Conservation (phyloP, 495 filamentous ascomycete species). For the Halenospora varia region DNA sequence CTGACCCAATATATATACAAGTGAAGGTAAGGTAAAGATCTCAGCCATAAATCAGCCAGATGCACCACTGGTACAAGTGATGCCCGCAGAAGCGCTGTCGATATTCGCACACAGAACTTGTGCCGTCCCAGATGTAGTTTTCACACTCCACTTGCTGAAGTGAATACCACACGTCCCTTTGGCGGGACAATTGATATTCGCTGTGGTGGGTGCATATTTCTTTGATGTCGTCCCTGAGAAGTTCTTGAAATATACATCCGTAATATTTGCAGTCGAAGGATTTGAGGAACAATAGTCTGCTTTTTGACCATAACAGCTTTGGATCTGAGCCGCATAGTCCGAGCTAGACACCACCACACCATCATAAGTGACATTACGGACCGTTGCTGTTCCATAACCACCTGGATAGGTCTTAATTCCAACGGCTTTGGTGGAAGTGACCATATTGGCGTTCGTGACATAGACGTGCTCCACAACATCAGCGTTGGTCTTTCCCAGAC, state of each 20-base stretch:
- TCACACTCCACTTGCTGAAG: slow-evolving; percentile 31
- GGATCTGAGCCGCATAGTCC: slow-evolving; percentile 45
- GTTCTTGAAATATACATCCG: slow-evolving; percentile 31
- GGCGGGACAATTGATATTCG: slow-evolving; percentile 37
- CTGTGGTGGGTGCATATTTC: slow-evolving; percentile 35
- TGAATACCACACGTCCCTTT: slow-evolving; percentile 36
- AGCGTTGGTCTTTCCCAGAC: slow-evolving; percentile 42
- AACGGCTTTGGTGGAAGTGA: slow-evolving; percentile 38
- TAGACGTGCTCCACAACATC: slow-evolving; percentile 38
- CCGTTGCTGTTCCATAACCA: slow-evolving; percentile 32
- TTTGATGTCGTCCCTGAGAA: slow-evolving; percentile 38
- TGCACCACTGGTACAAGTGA: slow-evolving; percentile 36
- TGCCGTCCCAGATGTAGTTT: slow-evolving; percentile 30
- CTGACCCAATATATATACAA: too few relatives aligned
- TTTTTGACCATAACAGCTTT: slow-evolving; percentile 43
- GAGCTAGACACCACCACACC: slow-evolving; percentile 33
- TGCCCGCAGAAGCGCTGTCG: slow-evolving; percentile 29
- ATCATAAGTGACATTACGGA: slow-evolving; percentile 40
- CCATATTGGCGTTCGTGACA: slow-evolving; percentile 36
- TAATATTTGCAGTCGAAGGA: slow-evolving; percentile 33
- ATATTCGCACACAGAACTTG: slow-evolving; percentile 40
- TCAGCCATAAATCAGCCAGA: too few relatives aligned
- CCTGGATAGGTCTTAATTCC: slow-evolving; percentile 43
- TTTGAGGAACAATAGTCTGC: slow-evolving; percentile 34
- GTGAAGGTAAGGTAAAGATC: too few relatives aligned